These are phyloP conservation scores for Blastomyces emzantsi DNA, from an alignment of 2,329 filamentous ascomycete species.

Conservation along the genomic window DNA sequence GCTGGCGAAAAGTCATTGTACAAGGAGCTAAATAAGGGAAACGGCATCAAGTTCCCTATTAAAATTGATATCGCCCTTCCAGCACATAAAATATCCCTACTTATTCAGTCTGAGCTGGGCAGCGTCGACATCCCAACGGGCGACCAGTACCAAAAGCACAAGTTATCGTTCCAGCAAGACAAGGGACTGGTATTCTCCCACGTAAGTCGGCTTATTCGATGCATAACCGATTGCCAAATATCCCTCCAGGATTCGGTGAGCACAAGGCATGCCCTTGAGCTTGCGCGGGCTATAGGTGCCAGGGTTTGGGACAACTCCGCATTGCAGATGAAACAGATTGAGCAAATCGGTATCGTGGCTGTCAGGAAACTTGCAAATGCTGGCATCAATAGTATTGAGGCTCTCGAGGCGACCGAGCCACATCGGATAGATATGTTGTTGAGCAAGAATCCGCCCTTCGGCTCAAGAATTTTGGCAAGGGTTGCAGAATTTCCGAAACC, in stretches of 20 bases:
- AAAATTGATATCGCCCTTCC: conserved; percentile 56
- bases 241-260: conserved; percentile 55
- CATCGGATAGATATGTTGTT: conserved; percentile 67
- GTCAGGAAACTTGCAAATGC: conserved; percentile 63
- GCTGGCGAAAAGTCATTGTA: conserved; percentile 59
- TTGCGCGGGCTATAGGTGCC: conserved; percentile 67
- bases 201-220: conserved; percentile 60
- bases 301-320: conserved; percentile 74
- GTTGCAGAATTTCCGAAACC: conserved; percentile 64
- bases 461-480: conserved; percentile 56
- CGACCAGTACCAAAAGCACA: conserved; percentile 49
- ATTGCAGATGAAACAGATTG: conserved; percentile 73
- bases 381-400: conserved; percentile 62
- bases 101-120: conserved; percentile 68
- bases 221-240: conserved; percentile 65
- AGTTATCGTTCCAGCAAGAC: conserved; percentile 51
- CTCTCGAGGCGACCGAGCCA: conserved; percentile 58
- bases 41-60: conserved; percentile 60
- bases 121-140: conserved; percentile 53
- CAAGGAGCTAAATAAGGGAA: conserved; percentile 61
- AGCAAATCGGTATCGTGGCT: conserved; percentile 65
- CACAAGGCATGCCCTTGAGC: conserved; percentile 60
- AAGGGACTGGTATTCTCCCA: conserved; percentile 58
- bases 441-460: conserved; percentile 75
- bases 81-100: conserved; percentile 66